Conservation (phyloP, 2,329 filamentous ascomycete genomes). For the Alternaria sp. region DNA sequence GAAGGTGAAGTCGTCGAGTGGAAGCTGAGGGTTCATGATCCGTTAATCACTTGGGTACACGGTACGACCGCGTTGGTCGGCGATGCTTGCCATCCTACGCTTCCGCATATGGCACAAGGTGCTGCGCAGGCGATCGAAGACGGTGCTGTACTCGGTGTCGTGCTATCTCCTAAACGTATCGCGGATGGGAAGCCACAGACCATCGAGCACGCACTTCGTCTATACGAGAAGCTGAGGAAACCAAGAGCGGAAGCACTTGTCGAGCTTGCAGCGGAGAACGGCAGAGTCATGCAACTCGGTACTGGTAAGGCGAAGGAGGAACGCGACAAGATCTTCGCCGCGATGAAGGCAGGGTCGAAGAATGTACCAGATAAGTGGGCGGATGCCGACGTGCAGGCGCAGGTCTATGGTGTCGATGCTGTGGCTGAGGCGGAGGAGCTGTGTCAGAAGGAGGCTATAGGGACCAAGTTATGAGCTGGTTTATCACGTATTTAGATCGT, state of each 20-base stretch:
- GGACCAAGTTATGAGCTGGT: constrained; percentile 34
- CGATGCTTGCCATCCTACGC: constrained; percentile 69
- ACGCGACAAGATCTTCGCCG: constrained; percentile 64
- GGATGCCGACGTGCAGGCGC: constrained; percentile 60
- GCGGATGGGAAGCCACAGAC: constrained; percentile 53
- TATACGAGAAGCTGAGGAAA: constrained; percentile 66
- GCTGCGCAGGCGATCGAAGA: constrained; percentile 73
- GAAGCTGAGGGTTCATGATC: constrained; percentile 69
- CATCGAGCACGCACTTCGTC: constrained; percentile 62
- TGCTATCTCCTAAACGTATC: constrained; percentile 60
- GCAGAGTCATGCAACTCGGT: constrained; percentile 64
- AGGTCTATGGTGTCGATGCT: constrained; percentile 59
- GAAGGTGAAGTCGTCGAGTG: constrained; percentile 73
- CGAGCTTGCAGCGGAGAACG: constrained; percentile 64
- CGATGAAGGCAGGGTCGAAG: constrained; percentile 54
- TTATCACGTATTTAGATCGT: neutral
- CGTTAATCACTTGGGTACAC: constrained; percentile 68
- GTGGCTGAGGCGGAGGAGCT: constrained; percentile 56
- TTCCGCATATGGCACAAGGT: constrained; percentile 70
- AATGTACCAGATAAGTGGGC: constrained; percentile 63
- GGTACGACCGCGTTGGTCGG: constrained; percentile 63
- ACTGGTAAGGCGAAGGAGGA: constrained; percentile 67
- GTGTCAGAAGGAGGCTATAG: constrained; percentile 50
- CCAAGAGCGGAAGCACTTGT: constrained; percentile 65
- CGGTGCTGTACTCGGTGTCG: constrained; percentile 64